These are phyloP conservation scores for Talaromyces sp. DNA, from an alignment of 2,329 filamentous ascomycete species.

Conservation along the genomic window DNA sequence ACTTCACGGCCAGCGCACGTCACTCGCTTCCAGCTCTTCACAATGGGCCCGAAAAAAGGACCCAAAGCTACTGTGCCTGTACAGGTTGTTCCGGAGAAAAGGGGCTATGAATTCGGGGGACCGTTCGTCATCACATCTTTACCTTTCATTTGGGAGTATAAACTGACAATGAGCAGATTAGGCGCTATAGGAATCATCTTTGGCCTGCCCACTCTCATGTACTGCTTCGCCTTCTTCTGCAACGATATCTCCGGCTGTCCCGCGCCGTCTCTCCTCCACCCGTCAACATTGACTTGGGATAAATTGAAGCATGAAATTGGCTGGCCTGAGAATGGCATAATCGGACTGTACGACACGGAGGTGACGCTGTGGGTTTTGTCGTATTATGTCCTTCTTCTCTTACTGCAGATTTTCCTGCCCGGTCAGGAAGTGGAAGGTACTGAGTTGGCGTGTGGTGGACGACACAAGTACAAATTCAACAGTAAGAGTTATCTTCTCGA, in stretches of 20 bases:
- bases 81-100: slow-evolving; percentile 36
- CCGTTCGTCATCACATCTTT: slow-evolving; percentile 34
- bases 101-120: slow-evolving; percentile 45
- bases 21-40: neutral
- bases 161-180: slow-evolving; percentile 47
- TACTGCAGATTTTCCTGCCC: slow-evolving; percentile 72
- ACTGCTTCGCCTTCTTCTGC: slow-evolving; percentile 76
- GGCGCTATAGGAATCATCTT: slow-evolving; percentile 75
- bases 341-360: slow-evolving; percentile 64
- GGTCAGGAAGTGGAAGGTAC: slow-evolving; percentile 67
- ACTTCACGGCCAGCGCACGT: neutral
- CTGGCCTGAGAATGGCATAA: slow-evolving; percentile 68
- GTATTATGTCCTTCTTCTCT: slow-evolving; percentile 71
- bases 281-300: slow-evolving; percentile 64
- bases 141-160: neutral
- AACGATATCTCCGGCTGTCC: slow-evolving; percentile 92
- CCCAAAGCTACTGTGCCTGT: slow-evolving; percentile 28
- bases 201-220: slow-evolving; percentile 72
- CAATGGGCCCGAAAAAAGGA: slow-evolving; percentile 25
- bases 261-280: slow-evolving; percentile 70
- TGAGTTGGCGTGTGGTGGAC: slow-evolving; percentile 63
- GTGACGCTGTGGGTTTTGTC: slow-evolving; percentile 65
- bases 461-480: slow-evolving; percentile 77
- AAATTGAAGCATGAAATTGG: slow-evolving; percentile 73
- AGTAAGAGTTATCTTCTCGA: slow-evolving; percentile 42